Percentiles rank a stretch among this genome's conserved stretches.
phyloP scores from a whole-genome alignment of 139 green algal genomes.

The Chloropicon primus region DNA sequence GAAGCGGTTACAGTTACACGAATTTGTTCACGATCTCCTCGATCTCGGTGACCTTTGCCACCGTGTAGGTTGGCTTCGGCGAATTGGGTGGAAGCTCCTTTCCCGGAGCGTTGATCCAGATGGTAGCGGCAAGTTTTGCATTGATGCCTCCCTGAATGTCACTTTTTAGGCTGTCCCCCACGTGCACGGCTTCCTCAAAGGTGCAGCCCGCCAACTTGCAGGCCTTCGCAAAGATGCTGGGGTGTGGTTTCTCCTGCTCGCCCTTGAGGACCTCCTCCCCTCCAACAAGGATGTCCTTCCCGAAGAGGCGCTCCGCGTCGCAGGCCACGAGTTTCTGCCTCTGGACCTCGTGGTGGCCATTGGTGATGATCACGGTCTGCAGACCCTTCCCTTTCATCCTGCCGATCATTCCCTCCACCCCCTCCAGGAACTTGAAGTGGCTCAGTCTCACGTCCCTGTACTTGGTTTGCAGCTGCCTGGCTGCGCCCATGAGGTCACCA shows the following conservation, averaged over 20 bases:
- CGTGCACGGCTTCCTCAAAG: constrained; percentile 10
- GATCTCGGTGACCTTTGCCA: background rate
- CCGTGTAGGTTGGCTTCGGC: background rate
- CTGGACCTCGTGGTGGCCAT: constrained; percentile 26
- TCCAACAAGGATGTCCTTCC: constrained; percentile 16
- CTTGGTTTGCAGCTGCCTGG: background rate
- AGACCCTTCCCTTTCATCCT: constrained; percentile 11
- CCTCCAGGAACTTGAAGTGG: constrained; percentile 14
- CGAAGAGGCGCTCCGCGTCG: constrained; percentile 10
- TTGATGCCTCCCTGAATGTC: constrained; percentile 13
- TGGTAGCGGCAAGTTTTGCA: constrained; percentile 9
- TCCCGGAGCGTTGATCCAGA: background rate
- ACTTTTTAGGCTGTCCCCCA: constrained; percentile 11
- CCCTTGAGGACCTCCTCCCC: constrained; percentile 23
- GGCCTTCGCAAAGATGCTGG: constrained; percentile 22
- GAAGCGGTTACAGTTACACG: background rate
- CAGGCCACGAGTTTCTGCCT: constrained; percentile 21
- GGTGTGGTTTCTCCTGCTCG: constrained; percentile 21
- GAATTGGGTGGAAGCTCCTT: background rate
- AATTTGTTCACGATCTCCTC: background rate
- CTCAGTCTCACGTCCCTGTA: constrained; percentile 9
- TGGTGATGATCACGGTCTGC: constrained; percentile 23
- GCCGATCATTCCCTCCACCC: constrained; percentile 14
- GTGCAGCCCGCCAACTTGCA: constrained; percentile 3
- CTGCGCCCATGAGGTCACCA: constrained; percentile 11